These are phyloP conservation scores for Myochromella boudieri DNA, from an alignment of 768 basidiomycete species.

Conservation along the genomic window DNA sequence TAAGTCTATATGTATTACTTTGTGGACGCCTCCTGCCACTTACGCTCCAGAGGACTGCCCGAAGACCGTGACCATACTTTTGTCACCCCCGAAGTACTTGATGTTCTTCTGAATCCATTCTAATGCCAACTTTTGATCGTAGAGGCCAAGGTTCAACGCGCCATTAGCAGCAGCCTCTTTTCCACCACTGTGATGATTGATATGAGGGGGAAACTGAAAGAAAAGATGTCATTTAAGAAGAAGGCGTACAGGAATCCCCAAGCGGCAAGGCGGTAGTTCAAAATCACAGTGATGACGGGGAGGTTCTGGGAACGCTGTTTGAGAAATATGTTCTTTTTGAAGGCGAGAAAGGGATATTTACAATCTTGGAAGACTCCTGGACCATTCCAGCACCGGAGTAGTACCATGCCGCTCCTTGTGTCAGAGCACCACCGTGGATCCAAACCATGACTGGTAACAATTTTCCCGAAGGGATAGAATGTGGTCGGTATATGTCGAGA, in stretches of 20 bases:
- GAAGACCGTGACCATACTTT: constrained; percentile 44
- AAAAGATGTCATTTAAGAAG: no score
- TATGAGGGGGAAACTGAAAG: no score
- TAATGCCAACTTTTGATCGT: constrained; percentile 40
- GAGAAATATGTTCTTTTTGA: neutral
- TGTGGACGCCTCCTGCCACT: constrained; percentile 27
- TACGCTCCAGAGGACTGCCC: constrained; percentile 58
- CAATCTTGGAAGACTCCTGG: constrained; percentile 16
- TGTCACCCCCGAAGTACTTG: constrained; percentile 32
- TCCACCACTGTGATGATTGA: no score
- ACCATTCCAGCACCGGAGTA: constrained; percentile 19
- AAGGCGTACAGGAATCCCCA: constrained; percentile 20
- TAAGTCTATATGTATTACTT: neutral
- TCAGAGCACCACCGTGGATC: constrained; percentile 20
- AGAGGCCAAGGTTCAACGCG: constrained; percentile 36
- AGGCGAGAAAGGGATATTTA: neutral
- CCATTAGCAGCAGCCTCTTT: constrained; percentile 33
- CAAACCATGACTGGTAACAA: constrained; percentile 21
- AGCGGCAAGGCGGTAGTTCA: constrained; percentile 20
- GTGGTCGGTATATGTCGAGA: constrained; percentile 19
- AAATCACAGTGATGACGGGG: constrained; percentile 18
- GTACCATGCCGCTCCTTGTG: constrained; percentile 20
- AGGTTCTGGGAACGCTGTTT: constrained; percentile 3
- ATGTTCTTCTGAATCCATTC: constrained; percentile 43
- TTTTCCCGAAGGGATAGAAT: constrained; percentile 4